A percentile compares a stretch with the other conserved stretches of the same genome.
Evolutionary conservation across 2,329 filamentous ascomycete species (phyloP).

Genomic region (Lachnellula occidentalis): DNA sequence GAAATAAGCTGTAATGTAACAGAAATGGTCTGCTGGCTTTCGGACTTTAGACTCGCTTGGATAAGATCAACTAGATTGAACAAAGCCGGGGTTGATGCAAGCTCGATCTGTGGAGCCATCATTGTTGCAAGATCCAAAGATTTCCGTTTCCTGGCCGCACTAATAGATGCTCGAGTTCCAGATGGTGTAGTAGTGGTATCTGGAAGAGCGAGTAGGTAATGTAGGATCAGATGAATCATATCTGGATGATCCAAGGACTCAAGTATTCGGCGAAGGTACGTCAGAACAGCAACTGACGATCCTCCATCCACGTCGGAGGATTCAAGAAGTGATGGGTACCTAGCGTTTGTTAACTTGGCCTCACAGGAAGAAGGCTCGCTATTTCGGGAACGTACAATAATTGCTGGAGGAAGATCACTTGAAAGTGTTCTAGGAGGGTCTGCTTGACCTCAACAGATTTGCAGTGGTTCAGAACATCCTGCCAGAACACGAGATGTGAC

Average conservation of each 20-base stretch:
- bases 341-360: conserved; percentile 33
- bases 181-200: conserved; percentile 38
- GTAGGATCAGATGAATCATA: conserved; percentile 87
- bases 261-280: conserved; percentile 84
- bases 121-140: conserved; percentile 83
- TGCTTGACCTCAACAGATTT: conserved; percentile 86
- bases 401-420: conserved; percentile 92
- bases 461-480: conserved; percentile 95
- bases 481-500: conserved; percentile 94
- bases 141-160: conserved; percentile 73
- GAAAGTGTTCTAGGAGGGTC: conserved; percentile 92
- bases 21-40: conserved; percentile 81
- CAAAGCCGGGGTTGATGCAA: conserved; percentile 70
- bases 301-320: conserved; percentile 96
- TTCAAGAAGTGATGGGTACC: conserved; percentile 91
- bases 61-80: conserved; percentile 94
- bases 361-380: background rate
- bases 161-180: conserved; percentile 46
- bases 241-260: conserved; percentile 90
- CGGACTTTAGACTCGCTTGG: conserved; percentile 75
- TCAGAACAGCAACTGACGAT: conserved; percentile 91
- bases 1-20: conserved; percentile 85
- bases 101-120: conserved; percentile 68
- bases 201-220: conserved; percentile 82
- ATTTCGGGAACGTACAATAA: conserved; percentile 58